phyloP scores from a whole-genome alignment of 176 grass and related monocot genomes.

The Oryza longistaminata region DNA sequence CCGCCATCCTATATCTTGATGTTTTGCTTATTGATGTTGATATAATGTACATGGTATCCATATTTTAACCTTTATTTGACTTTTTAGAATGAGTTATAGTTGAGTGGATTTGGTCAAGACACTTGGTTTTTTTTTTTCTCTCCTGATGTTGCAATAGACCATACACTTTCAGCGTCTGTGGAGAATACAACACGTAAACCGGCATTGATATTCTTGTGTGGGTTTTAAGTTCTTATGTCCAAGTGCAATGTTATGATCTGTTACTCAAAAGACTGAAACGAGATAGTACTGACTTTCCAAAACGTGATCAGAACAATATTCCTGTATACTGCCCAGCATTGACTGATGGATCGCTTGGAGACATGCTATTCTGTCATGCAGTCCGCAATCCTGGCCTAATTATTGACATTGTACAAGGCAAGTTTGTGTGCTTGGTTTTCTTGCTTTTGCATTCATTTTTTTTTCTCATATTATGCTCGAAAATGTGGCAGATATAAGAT shows the following conservation, averaged over 20 bases:
- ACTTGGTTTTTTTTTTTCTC: not conserved
- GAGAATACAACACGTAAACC: not conserved
- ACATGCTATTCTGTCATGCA: conserved; percentile 94
- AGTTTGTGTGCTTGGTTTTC: conserved; percentile 9
- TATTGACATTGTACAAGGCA: conserved; percentile 97
- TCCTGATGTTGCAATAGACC: not conserved
- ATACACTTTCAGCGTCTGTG: not conserved
- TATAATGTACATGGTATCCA: not conserved
- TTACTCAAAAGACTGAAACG: not conserved
- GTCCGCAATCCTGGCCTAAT: conserved; percentile 83
- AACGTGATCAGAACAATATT: conserved; percentile 68
- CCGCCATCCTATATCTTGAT: not conserved
- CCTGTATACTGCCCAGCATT: conserved; percentile 85
- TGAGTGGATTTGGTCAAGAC: not conserved
- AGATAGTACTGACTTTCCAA: conserved; percentile 19
- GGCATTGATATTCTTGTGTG: not conserved
- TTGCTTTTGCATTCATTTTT: not conserved
- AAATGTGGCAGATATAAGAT: conserved; percentile 62
- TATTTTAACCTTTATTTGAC: not conserved
- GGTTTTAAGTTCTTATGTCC: not conserved
- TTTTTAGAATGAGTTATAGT: not conserved
- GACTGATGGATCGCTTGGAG: conserved; percentile 97
- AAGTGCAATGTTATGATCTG: not conserved
- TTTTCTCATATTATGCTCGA: not conserved
- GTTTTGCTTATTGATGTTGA: not conserved